Base-by-base conservation (phyloP, 805 yeast species). In the Saccharomycopsis oosterbeekiorum region DNA sequence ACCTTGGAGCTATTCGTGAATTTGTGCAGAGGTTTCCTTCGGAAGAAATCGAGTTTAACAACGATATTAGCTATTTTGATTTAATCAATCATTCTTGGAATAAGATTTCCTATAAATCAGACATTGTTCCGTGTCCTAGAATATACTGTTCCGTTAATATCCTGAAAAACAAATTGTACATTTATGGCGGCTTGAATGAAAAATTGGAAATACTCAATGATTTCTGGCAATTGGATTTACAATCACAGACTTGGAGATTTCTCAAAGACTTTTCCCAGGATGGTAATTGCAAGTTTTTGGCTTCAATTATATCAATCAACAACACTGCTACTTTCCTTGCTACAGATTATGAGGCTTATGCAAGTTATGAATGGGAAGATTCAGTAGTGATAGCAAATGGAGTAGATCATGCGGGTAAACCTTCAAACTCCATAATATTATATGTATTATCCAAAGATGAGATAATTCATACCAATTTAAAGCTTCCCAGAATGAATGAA, bases 171-270 rank as follows among this genome's bases (percentile, higher is more conserved):
- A 75, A 78, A 54, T 62, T 86, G 1, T 87, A 80, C 68, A 67
- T 86, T 1, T 83, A 79, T 68, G 94, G 96, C 36, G 96, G 96
- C 41, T 69, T 70, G 51, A 70, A 68, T 5, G 70, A 74, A 57
- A 76, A 75, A 56, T 64, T 79, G 15, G 68, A 70, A 12, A 82
- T 88, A 0, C 69, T 79, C 5, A 84, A 84, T 66, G 94, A 88
- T 66, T 70, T 86, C 29, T 88, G 94, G 93, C 79, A 79, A 66
- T 82, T 85, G 65, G 80, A 84, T 68, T 70, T 84, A 50, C 77
- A 75, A 43, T 72, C 79, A 2, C 76, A 74, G 58, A 70, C 70
- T 11, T 88, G 94, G 93, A 68, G 68, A 0, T 76, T 82, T 56
- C 68, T 85, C 2, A 77, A 76, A 56, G 77, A 76, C 63, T 80